phyloP scores from a whole-genome alignment of 225 moss, liverwort and hornwort species.

The Pseudisothecium myosuroides region DNA sequence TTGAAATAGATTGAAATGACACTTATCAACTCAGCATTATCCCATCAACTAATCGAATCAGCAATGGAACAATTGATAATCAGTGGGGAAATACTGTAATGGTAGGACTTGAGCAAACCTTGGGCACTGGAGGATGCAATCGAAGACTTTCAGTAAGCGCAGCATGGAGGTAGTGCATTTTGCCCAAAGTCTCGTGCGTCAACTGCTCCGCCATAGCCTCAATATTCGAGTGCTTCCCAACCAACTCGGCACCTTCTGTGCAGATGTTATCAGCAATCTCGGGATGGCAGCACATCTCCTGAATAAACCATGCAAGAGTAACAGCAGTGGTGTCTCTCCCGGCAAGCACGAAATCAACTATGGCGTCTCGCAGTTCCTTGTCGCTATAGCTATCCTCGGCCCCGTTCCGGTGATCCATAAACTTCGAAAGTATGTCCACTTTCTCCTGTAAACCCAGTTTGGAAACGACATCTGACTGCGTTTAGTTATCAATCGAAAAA shows the following conservation, averaged over 20 bases:
- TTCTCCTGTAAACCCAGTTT: conserved; percentile 12
- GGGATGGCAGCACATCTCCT: conserved; percentile 36
- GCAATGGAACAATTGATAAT: background rate
- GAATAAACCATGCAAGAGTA: conserved; percentile 63
- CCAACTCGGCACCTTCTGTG: conserved; percentile 21
- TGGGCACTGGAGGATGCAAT: conserved; percentile 60
- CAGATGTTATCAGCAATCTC: conserved; percentile 48
- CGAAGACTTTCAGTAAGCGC: conserved; percentile 56
- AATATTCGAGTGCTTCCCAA: conserved; percentile 13
- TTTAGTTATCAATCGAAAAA: background rate
- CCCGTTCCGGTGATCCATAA: conserved; percentile 24
- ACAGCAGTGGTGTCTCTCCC: conserved; percentile 80
- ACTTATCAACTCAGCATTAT: background rate
- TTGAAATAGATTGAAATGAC: background rate
- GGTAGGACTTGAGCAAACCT: conserved; percentile 10
- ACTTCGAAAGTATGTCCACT: conserved; percentile 53
- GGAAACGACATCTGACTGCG: background rate
- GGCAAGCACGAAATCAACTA: conserved; percentile 71
- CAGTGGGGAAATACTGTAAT: background rate
- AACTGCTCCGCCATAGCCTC: conserved; percentile 29
- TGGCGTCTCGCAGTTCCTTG: conserved; percentile 41
- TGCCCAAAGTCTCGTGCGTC: conserved; percentile 34
- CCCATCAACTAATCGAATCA: background rate
- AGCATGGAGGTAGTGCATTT: conserved; percentile 67
- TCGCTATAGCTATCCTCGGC: conserved; percentile 25